These are phyloP conservation scores for Linnemannia hyalina DNA, from an alignment of 192 early-diverging fungal species.

Conservation along the genomic window DNA sequence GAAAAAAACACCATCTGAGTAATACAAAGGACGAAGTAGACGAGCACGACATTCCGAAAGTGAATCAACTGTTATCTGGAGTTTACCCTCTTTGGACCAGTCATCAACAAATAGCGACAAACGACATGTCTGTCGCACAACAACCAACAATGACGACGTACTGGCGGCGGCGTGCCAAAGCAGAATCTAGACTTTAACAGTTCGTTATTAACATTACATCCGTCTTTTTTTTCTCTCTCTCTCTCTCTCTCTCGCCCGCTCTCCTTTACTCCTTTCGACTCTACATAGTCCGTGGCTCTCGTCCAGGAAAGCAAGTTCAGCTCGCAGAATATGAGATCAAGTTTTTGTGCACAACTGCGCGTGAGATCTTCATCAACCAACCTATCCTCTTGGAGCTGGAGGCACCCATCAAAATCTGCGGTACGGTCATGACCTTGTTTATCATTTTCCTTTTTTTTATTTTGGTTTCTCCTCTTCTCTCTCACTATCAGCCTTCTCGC, in stretches of 20 bases:
- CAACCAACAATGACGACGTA: not conserved
- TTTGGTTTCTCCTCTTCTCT: not conserved
- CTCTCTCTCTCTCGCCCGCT: not conserved
- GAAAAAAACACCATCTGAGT: slow-evolving; percentile 1
- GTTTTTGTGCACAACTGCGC: slow-evolving; percentile 92
- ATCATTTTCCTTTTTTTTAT: slow-evolving; percentile 23
- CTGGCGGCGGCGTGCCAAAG: not conserved
- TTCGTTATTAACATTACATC: not conserved
- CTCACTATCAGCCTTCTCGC: not conserved
- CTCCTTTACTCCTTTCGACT: not conserved
- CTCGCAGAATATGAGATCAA: slow-evolving; percentile 96
- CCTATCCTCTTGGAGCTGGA: slow-evolving; percentile 94
- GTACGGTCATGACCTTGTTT: slow-evolving; percentile 62
- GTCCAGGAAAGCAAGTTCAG: slow-evolving; percentile 97
- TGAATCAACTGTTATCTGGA: not conserved
- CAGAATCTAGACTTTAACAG: not conserved
- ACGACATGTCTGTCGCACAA: slow-evolving; percentile 4
- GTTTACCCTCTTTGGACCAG: not conserved
- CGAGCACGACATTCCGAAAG: slow-evolving; percentile 6
- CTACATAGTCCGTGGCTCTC: slow-evolving; percentile 87
- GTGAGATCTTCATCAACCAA: slow-evolving; percentile 96
- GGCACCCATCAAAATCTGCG: slow-evolving; percentile 97
- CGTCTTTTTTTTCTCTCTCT: not conserved
- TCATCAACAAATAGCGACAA: not conserved
- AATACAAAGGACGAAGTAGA: not conserved